A percentile compares a stretch with the other conserved stretches of the same genome.
These are phyloP conservation scores for Rhynchosporium agropyri DNA, from an alignment of 2,329 filamentous ascomycete species.

Conservation along the genomic window DNA sequence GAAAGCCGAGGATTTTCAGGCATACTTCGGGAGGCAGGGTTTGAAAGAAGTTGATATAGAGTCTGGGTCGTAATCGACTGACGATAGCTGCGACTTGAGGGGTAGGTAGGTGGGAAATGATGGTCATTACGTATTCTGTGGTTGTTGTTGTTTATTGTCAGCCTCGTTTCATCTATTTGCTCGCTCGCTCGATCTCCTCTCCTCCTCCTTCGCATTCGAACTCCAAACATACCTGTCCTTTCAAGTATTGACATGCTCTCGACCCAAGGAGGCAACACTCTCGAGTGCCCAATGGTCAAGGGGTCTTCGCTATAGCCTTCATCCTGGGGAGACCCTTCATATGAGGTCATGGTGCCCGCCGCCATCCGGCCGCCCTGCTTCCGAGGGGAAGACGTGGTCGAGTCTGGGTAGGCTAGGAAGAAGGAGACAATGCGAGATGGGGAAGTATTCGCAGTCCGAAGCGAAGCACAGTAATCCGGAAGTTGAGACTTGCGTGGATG, in stretches of 20 bases:
- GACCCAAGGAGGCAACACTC: slow-evolving; percentile 34
- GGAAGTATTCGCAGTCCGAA: too few relatives aligned
- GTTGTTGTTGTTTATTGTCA: slow-evolving; percentile 23
- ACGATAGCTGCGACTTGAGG: slow-evolving; percentile 80
- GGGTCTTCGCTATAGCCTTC: slow-evolving; percentile 44
- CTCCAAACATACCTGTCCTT: slow-evolving; percentile 35
- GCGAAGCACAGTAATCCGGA: too few relatives aligned
- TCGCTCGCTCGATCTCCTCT: too few relatives aligned
- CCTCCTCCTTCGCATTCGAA: neutral
- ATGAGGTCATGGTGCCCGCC: slow-evolving; percentile 30
- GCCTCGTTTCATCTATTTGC: slow-evolving; percentile 11
- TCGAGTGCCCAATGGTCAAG: slow-evolving; percentile 33
- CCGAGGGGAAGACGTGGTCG: too few relatives aligned
- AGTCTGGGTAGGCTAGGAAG: too few relatives aligned
- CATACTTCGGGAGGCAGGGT: slow-evolving; percentile 89
- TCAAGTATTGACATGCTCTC: slow-evolving; percentile 34
- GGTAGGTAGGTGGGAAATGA: slow-evolving; percentile 78
- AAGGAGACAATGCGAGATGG: too few relatives aligned
- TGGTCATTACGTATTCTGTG: slow-evolving; percentile 76
- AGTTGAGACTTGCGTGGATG: too few relatives aligned
- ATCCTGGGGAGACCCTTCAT: slow-evolving; percentile 39
- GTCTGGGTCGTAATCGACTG: slow-evolving; percentile 74
- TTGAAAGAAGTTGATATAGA: slow-evolving; percentile 90
- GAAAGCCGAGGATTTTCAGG: slow-evolving; percentile 82
- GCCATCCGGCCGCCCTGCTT: too few relatives aligned